Evolutionary conservation across 371 early-diverging fungal genomes (phyloP).

Genomic region (Lichtheimia ornata): DNA sequence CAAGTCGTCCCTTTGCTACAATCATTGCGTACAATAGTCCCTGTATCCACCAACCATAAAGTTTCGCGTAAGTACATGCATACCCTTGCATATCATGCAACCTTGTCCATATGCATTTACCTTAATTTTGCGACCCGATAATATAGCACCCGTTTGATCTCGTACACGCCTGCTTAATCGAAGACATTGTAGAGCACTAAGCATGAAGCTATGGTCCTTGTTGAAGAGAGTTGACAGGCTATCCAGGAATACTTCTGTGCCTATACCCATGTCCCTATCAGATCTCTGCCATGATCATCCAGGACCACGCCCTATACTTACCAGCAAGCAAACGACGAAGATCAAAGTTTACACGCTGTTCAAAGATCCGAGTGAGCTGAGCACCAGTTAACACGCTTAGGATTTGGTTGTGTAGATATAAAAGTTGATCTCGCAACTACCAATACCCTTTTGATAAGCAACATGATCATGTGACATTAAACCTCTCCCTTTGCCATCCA

Average conservation of each 20-base stretch:
- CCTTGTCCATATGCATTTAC: slow-evolving; percentile 21
- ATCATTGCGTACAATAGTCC: slow-evolving; percentile 78
- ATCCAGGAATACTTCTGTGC: slow-evolving; percentile 88
- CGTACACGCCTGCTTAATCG: slow-evolving; percentile 68
- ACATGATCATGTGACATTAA: slow-evolving; percentile 1
- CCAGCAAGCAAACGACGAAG: slow-evolving; percentile 78
- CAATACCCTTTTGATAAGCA: neutral
- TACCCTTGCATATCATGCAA: neutral
- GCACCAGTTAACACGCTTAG: slow-evolving; percentile 81
- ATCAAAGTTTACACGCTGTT: slow-evolving; percentile 88
- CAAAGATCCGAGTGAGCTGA: slow-evolving; percentile 86
- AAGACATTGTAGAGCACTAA: slow-evolving; percentile 80
- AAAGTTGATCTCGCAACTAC: slow-evolving; percentile 80
- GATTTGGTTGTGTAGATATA: slow-evolving; percentile 83
- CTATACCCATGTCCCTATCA: slow-evolving; percentile 23
- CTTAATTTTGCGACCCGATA: slow-evolving; percentile 61
- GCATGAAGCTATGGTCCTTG: slow-evolving; percentile 70
- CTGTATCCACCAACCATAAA: slow-evolving; percentile 22
- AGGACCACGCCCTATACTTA: slow-evolving; percentile 6
- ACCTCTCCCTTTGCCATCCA: neutral
- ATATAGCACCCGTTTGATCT: slow-evolving; percentile 62
- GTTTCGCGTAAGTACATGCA: neutral
- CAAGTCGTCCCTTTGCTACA: slow-evolving; percentile 72
- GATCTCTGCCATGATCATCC: neutral
- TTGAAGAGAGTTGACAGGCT: slow-evolving; percentile 74